A percentile compares a stretch with the other conserved stretches of the same genome.
Conservation (phyloP, 1,139 yeast genomes). For the Pichia sp. region DNA sequence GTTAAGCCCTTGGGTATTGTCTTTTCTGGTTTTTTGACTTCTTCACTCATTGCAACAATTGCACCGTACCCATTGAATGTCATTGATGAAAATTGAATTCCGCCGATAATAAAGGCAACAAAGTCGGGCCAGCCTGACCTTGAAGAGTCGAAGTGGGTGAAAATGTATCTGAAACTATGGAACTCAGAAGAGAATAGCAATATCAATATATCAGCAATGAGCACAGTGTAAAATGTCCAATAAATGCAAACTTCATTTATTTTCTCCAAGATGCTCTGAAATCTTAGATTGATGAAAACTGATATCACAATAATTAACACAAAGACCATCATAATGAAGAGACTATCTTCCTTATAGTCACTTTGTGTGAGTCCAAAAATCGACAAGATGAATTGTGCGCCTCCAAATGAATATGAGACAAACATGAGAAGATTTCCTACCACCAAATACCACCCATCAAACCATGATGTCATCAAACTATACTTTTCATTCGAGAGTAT, state of each 20-base stretch:
- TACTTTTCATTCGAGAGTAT: slow-evolving; percentile 53
- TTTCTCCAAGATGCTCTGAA: slow-evolving; percentile 50
- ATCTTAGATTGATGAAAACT: slow-evolving; percentile 55
- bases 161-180: slow-evolving; percentile 50
- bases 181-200: slow-evolving; percentile 54
- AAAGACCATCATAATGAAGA: slow-evolving; percentile 50
- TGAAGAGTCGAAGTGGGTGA: slow-evolving; percentile 64
- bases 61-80: slow-evolving; percentile 80
- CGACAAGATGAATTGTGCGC: slow-evolving; percentile 63
- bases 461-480: slow-evolving; percentile 57
- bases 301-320: slow-evolving; percentile 49
- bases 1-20: slow-evolving; percentile 76
- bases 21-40: slow-evolving; percentile 66
- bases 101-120: slow-evolving; percentile 68
- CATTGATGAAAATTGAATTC: slow-evolving; percentile 71
- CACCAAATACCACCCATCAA: slow-evolving; percentile 67
- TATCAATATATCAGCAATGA: slow-evolving; percentile 57
- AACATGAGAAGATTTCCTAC: slow-evolving; percentile 76
- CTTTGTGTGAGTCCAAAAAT: slow-evolving; percentile 55
- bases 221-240: slow-evolving; percentile 70
- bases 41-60: slow-evolving; percentile 77
- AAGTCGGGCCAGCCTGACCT: slow-evolving; percentile 67
- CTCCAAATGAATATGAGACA: slow-evolving; percentile 65
- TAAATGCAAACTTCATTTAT: slow-evolving; percentile 61
- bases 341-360: slow-evolving; percentile 49